Evolutionary conservation across 2,329 filamentous ascomycete genomes (phyloP).

Genomic region (Ilyonectria sp.): DNA sequence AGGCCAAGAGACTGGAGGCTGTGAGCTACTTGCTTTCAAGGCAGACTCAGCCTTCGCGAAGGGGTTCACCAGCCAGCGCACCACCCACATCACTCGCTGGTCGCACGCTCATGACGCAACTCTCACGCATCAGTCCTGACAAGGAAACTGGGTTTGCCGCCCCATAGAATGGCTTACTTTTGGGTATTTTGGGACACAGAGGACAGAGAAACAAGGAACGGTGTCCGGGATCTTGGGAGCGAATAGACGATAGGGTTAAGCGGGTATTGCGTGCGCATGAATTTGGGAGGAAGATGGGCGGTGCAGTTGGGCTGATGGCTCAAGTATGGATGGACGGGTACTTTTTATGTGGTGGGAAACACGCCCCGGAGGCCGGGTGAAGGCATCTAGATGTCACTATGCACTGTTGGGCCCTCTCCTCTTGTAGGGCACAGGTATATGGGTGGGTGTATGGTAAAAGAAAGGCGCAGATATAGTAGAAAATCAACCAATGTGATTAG

Average conservation of each 20-base stretch:
- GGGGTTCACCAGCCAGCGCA: constrained; percentile 50
- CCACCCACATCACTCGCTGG: constrained; percentile 30
- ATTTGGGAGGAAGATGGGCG: constrained; percentile 8
- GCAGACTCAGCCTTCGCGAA: constrained; percentile 45
- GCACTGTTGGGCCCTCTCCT: constrained; percentile 12
- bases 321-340: not conserved
- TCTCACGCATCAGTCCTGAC: constrained; percentile 44
- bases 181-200: constrained; percentile 19
- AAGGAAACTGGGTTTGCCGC: constrained; percentile 34
- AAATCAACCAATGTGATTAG: constrained; percentile 17
- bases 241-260: constrained; percentile 9
- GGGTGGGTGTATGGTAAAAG: constrained; percentile 9
- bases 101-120: constrained; percentile 35
- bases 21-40: constrained; percentile 56
- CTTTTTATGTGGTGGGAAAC: constrained; percentile 5
- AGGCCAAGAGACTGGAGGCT: constrained; percentile 63
- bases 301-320: not conserved
- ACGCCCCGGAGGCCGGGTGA: not conserved
- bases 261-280: constrained; percentile 10
- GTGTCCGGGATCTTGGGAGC: constrained; percentile 9
- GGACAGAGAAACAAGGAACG: constrained; percentile 12
- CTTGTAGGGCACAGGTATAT: constrained; percentile 11
- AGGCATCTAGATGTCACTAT: constrained; percentile 17
- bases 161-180: constrained; percentile 18
- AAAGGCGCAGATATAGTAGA: constrained; percentile 4